Conservation (phyloP, 179 eudicot species). For the Amaranthus tricolor region DNA sequence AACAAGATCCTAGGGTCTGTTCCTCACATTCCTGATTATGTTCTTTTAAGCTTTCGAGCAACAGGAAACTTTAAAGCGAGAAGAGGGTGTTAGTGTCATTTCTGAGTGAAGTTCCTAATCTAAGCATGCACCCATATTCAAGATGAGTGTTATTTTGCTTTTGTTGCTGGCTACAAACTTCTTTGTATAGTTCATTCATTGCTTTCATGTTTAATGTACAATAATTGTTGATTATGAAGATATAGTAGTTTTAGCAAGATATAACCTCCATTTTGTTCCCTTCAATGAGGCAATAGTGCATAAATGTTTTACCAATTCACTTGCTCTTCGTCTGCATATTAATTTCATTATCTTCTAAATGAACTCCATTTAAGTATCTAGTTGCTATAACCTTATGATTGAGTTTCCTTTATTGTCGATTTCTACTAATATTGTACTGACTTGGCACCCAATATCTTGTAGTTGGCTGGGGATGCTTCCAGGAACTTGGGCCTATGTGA, state of each 20-base stretch:
- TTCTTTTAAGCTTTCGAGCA: neutral
- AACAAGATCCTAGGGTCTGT: too few relatives aligned
- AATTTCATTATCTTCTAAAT: neutral
- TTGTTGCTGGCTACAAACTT: neutral
- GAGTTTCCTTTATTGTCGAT: neutral
- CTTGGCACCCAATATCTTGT: conserved; percentile 28
- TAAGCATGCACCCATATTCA: neutral
- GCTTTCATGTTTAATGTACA: neutral
- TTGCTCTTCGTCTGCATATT: conserved; percentile 4
- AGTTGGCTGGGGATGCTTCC: conserved; percentile 99
- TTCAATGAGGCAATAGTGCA: neutral
- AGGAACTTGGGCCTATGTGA: conserved; percentile 98
- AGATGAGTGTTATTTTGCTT: neutral
- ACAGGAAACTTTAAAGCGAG: neutral
- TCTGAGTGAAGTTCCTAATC: neutral
- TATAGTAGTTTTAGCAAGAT: neutral
- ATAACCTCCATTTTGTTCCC: neutral
- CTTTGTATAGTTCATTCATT: neutral
- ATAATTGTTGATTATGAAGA: neutral
- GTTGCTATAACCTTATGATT: neutral
- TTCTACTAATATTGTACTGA: neutral
- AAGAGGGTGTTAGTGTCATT: neutral
- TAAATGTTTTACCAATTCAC: neutral
- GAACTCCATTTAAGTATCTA: neutral
- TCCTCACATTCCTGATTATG: neutral